A percentile compares a stretch with the other conserved stretches of the same genome.
Conservation (phyloP, 805 yeast genomes). For the Spathaspora passalidarum region DNA sequence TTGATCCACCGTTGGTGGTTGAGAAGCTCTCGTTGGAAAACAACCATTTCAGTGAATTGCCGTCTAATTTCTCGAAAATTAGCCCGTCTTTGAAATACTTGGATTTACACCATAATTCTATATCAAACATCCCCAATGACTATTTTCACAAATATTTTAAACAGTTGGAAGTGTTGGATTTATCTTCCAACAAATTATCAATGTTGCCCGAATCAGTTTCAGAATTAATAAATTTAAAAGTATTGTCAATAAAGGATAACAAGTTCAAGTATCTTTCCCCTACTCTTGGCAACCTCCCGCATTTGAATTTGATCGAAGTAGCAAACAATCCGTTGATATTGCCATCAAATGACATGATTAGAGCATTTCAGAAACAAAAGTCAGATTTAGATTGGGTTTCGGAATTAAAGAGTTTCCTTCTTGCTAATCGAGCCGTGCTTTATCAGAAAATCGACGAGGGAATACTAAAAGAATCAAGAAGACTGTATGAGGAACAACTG, state of each 20-base stretch:
- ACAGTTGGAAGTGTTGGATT: slow-evolving; percentile 61
- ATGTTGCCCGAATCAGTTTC: slow-evolving; percentile 43
- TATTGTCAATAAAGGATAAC: slow-evolving; percentile 62
- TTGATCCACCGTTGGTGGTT: slow-evolving; percentile 28
- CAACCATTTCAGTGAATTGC: slow-evolving; percentile 48
- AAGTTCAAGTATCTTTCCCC: slow-evolving; percentile 53
- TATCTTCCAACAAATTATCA: slow-evolving; percentile 55
- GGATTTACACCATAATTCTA: slow-evolving; percentile 62
- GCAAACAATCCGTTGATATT: slow-evolving; percentile 58
- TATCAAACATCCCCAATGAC: slow-evolving; percentile 49
- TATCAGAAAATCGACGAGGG: slow-evolving; percentile 27
- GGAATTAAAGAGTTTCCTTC: slow-evolving; percentile 37
- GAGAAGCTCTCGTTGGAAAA: slow-evolving; percentile 54
- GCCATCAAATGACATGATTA: slow-evolving; percentile 39
- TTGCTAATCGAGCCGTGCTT: slow-evolving; percentile 29
- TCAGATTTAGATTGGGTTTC: slow-evolving; percentile 45
- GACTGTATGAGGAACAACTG: background rate
- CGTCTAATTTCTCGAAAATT: slow-evolving; percentile 44
- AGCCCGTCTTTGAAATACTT: slow-evolving; percentile 49
- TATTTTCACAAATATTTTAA: slow-evolving; percentile 30
- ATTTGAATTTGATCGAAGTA: slow-evolving; percentile 56
- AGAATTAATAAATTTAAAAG: slow-evolving; percentile 45
- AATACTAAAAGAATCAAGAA: slow-evolving; percentile 1
- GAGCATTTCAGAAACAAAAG: slow-evolving; percentile 33
- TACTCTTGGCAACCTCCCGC: slow-evolving; percentile 47